phyloP scores from a whole-genome alignment of 139 green algal species.

The Closterium sp. region DNA sequence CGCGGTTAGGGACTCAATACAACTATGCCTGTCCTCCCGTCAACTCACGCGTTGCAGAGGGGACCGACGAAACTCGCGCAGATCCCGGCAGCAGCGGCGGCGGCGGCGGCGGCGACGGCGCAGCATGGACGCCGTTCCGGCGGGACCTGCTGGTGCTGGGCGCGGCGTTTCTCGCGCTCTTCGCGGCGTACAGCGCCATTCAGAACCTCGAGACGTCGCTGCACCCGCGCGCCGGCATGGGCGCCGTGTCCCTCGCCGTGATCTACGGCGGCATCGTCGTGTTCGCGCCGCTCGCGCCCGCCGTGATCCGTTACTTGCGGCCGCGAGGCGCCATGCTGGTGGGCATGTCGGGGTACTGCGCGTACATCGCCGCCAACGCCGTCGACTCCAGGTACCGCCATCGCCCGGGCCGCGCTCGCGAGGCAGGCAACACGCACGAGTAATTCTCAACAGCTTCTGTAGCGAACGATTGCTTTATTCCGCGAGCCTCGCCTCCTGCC shows the following conservation, averaged over 20 bases:
- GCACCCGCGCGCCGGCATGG: slow-evolving; percentile 21
- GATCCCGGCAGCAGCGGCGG: not conserved
- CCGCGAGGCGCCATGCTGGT: not conserved
- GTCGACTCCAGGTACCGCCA: not conserved
- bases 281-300: slow-evolving; percentile 19
- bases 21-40: not conserved
- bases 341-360: slow-evolving; percentile 38
- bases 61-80: not conserved
- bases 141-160: slow-evolving; percentile 6
- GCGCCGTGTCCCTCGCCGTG: slow-evolving; percentile 17
- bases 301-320: slow-evolving; percentile 4
- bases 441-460: too few relatives aligned
- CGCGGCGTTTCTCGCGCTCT: slow-evolving; percentile 24
- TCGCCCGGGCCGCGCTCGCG: not conserved
- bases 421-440: too few relatives aligned
- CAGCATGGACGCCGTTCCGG: slow-evolving; percentile 19
- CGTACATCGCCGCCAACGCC: slow-evolving; percentile 31
- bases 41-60: not conserved
- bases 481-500: too few relatives aligned
- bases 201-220: slow-evolving; percentile 44
- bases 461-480: too few relatives aligned
- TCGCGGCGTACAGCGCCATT: slow-evolving; percentile 25
- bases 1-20: not conserved
- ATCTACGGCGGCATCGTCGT: slow-evolving; percentile 35
- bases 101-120: not conserved